These are phyloP conservation scores for Pythium sukuiense DNA, from an alignment of 352 stramenopile species.

Conservation along the genomic window DNA sequence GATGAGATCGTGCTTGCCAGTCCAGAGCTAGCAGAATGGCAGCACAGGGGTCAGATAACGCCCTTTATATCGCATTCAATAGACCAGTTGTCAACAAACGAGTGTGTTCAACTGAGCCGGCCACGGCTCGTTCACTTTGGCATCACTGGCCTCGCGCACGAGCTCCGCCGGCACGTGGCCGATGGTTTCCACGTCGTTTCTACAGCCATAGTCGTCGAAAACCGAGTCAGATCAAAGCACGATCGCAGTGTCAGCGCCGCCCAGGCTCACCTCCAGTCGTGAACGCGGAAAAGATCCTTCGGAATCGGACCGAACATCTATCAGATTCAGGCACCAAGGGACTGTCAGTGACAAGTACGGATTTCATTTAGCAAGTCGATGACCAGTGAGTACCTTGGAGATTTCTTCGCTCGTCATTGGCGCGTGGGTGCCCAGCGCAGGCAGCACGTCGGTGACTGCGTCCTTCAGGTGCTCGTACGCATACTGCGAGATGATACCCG, in stretches of 20 bases:
- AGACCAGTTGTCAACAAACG: constrained; percentile 39
- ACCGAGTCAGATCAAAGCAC: no score
- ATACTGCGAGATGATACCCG: constrained; percentile 92
- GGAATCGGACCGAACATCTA: constrained; percentile 94
- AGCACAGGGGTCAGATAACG: neutral
- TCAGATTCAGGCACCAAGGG: neutral
- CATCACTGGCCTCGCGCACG: constrained; percentile 91
- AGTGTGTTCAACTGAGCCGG: constrained; percentile 96
- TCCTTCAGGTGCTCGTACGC: constrained; percentile 93
- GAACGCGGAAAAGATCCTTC: constrained; percentile 88
- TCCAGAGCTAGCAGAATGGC: constrained; percentile 72
- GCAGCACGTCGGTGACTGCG: constrained; percentile 89
- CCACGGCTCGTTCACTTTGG: constrained; percentile 95
- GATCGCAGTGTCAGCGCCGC: no score
- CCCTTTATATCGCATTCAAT: no score
- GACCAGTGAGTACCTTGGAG: constrained; percentile 40
- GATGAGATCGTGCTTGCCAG: constrained; percentile 91
- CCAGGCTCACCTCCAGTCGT: constrained; percentile 91
- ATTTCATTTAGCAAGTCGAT: no score
- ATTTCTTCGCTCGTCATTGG: constrained; percentile 96
- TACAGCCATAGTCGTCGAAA: constrained; percentile 14
- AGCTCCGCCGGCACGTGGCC: constrained; percentile 93
- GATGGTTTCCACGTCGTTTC: constrained; percentile 96
- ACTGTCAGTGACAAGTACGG: no score
- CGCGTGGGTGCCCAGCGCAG: constrained; percentile 94